Base-by-base conservation (phyloP, 257 asterid genomes). In the Vinca minor region DNA sequence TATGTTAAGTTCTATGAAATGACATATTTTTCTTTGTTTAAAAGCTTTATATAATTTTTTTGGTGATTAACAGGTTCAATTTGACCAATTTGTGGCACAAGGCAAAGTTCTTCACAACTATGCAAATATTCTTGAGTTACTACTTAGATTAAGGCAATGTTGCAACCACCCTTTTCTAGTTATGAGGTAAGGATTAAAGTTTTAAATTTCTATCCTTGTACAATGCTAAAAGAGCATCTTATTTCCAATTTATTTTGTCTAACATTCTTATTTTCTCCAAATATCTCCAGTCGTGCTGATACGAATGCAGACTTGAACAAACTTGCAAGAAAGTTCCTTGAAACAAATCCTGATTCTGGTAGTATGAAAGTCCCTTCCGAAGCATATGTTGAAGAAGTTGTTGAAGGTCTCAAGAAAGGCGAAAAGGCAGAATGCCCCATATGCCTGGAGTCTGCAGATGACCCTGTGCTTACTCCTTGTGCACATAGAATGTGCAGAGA, bases 91-190 rank as follows among this genome's bases (percentile, higher is more conserved):
- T 73, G 91, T 86, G 64, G 95, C 95, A 75, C 89, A 87, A 80
- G 96, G 95, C 74, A 87, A 87, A 76, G 88, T 89, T 73, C 95
- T 86, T 56, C 87, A 86, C 72, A 89, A 89, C 79, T 89, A 75
- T 58, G 95, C 95, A 6, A 89, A 84, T 56, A 89, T 89, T 71
- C 95, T 89, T 18, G 95, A 87, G 80, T 76, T 87, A 64, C 79
- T 89, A 44, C 94, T 89, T 63, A 84, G 95, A 46, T 72, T 89
- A 69, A 87, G 96, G 77, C 96, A 89, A 71, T 89, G 96, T 45
- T 89, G 96, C 82, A 89, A 83, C 76, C 95, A 89, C 68, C 96
- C 96, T 45, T 85, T 84, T 79, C 94, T 89, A 65, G 95, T 87
- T 17, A 83, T 85, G 96, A 87, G 95, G 96, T 86, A 48, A 50